phyloP scores from a whole-genome alignment of 176 grass and related monocot species.

The Olyra latifolia region DNA sequence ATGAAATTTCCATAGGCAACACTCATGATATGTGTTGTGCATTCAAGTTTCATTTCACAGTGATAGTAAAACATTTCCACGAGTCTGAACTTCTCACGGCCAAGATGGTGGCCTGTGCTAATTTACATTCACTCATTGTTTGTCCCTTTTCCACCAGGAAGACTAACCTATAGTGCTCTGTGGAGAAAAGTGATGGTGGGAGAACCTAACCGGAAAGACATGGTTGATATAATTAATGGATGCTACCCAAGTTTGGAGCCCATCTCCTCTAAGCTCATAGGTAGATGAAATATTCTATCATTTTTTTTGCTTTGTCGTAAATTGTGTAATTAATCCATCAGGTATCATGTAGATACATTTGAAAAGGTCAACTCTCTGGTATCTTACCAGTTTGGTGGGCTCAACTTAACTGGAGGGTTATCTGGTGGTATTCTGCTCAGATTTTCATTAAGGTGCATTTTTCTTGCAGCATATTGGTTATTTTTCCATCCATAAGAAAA shows the following conservation, averaged over 20 bases:
- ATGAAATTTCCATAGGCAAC: constrained; percentile 12
- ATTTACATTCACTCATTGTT: constrained; percentile 10
- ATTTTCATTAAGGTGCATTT: constrained; percentile 79
- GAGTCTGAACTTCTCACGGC: background rate
- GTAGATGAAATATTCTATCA: constrained; percentile 45
- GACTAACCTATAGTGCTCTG: constrained; percentile 55
- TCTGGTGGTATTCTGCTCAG: constrained; percentile 58
- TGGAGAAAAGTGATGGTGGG: constrained; percentile 92
- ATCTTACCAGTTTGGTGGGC: constrained; percentile 60
- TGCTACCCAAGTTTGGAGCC: constrained; percentile 71
- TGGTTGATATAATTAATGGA: constrained; percentile 72
- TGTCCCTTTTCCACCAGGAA: constrained; percentile 33
- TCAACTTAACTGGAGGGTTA: constrained; percentile 42
- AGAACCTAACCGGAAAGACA: constrained; percentile 59
- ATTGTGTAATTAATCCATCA: constrained; percentile 27
- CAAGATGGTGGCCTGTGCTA: background rate
- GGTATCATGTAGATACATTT: constrained; percentile 67
- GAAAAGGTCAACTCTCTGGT: constrained; percentile 59
- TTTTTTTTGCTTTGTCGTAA: background rate
- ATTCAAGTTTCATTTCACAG: background rate
- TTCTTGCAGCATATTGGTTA: constrained; percentile 22
- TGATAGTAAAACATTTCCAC: constrained; percentile 9
- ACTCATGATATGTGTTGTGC: background rate
- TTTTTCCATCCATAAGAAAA: constrained; percentile 1
- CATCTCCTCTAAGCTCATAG: constrained; percentile 65